These are phyloP conservation scores for Globisporangium yorkense DNA, from an alignment of 352 stramenopile genomes.

Conservation along the genomic window DNA sequence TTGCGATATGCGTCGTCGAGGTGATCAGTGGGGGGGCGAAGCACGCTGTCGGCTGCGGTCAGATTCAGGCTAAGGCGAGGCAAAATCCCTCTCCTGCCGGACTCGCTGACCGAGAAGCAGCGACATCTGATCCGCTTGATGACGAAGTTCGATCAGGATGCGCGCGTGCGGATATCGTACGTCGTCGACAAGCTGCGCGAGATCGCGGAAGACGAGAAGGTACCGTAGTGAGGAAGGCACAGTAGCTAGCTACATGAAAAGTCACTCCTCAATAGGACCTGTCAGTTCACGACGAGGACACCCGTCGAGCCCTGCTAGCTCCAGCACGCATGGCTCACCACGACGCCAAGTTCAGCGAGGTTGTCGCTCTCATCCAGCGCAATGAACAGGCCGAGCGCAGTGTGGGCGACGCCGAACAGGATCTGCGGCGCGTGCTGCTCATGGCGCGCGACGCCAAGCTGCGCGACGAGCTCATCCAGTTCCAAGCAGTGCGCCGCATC, in stretches of 20 bases:
- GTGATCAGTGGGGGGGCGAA: conserved; percentile 2
- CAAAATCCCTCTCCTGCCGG: not conserved
- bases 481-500: conserved; percentile 46
- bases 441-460: conserved; percentile 38
- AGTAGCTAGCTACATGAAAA: too few species aligned
- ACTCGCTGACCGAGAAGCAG: conserved; percentile 2
- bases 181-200: conserved; percentile 1
- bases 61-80: not conserved
- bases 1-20: conserved; percentile 9
- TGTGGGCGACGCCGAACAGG: conserved; percentile 32
- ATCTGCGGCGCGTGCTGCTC: conserved; percentile 49
- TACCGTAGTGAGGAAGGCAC: not conserved
- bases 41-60: not conserved
- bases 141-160: not conserved
- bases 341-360: conserved; percentile 41
- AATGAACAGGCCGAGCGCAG: conserved; percentile 36
- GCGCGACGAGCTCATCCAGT: conserved; percentile 53
- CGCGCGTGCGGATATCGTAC: conserved; percentile 1
- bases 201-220: not conserved
- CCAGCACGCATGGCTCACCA: not conserved
- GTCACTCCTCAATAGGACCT: too few species aligned
- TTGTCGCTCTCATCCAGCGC: conserved; percentile 42
- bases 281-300: too few species aligned
- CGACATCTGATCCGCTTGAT: conserved; percentile 2
- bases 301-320: too few species aligned